These are phyloP conservation scores for Ogataea dorogensis DNA, from an alignment of 805 yeast species.

Conservation along the genomic window DNA sequence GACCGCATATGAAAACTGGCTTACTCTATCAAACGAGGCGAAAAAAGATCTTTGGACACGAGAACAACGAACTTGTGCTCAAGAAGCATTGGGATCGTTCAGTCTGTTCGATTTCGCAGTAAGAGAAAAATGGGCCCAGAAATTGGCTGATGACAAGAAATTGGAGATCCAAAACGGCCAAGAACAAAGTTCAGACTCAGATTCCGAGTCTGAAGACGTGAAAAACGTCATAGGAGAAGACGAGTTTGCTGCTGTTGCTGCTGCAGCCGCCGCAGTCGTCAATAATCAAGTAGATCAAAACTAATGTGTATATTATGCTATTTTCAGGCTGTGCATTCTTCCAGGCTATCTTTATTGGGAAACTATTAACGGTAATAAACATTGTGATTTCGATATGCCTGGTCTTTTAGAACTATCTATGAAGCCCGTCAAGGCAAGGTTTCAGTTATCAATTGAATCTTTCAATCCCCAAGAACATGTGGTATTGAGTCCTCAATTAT, in stretches of 20 bases:
- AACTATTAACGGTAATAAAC: conserved; percentile 4
- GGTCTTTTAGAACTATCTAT: conserved; percentile 12
- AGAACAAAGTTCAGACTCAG: conserved; percentile 9
- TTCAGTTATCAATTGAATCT: conserved; percentile 22
- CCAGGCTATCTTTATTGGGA: conserved; percentile 10
- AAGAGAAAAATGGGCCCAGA: conserved; percentile 40
- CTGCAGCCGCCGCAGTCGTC: conserved; percentile 31
- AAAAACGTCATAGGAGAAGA: conserved; percentile 21
- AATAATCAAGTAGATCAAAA: conserved; percentile 6
- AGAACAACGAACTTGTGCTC: conserved; percentile 44
- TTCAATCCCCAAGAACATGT: conserved; percentile 22
- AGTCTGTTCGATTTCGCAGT: conserved; percentile 44
- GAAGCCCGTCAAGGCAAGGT: conserved; percentile 15
- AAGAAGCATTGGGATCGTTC: conserved; percentile 40
- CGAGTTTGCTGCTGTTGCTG: conserved; percentile 35
- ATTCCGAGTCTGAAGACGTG: conserved; percentile 6
- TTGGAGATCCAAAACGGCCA: conserved; percentile 11
- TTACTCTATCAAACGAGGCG: conserved; percentile 32
- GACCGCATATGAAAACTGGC: conserved; percentile 48
- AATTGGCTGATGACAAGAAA: conserved; percentile 23
- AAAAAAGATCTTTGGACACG: conserved; percentile 44
- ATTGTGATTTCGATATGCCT: conserved; percentile 14
- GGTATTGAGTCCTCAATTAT: conserved; percentile 17
- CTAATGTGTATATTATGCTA: conserved; percentile 1
- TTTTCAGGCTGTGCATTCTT: conserved; percentile 11